Percentiles rank a stretch among this genome's conserved stretches.
Conservation (phyloP, 2,329 filamentous ascomycete genomes). For the Magnaporthiopsis incrustans region DNA sequence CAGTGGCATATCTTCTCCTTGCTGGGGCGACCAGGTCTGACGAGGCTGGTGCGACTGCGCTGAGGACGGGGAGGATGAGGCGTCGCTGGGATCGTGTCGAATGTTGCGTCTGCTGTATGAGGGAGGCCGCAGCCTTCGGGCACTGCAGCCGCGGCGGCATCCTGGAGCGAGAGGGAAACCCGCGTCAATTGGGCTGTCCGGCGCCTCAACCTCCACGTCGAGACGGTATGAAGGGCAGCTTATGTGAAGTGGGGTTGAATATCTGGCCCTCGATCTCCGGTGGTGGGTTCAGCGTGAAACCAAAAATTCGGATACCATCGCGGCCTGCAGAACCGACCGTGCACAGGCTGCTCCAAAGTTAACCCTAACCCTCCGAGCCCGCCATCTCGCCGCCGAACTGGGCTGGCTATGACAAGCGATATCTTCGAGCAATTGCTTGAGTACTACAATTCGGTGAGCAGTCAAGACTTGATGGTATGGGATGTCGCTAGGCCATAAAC, state of each 20-base stretch:
- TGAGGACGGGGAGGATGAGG: background rate
- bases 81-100: constrained; percentile 2
- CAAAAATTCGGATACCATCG: background rate
- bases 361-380: background rate
- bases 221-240: background rate
- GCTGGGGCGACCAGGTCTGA: background rate
- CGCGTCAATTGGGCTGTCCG: background rate
- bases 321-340: background rate
- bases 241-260: background rate
- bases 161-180: background rate
- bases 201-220: background rate
- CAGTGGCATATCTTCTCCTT: constrained; percentile 6
- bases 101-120: constrained; percentile 6
- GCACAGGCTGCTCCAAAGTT: background rate
- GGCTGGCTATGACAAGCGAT: too few relatives aligned
- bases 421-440: too few relatives aligned
- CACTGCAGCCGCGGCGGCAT: constrained; percentile 21
- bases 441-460: too few relatives aligned
- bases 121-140: constrained; percentile 6
- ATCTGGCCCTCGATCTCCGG: background rate
- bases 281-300: background rate
- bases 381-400: too few relatives aligned
- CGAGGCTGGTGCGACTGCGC: background rate
- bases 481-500: too few relatives aligned
- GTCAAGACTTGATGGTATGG: too few relatives aligned